Conservation (phyloP, 2,329 filamentous ascomycete genomes). For the Cercospora sp. region DNA sequence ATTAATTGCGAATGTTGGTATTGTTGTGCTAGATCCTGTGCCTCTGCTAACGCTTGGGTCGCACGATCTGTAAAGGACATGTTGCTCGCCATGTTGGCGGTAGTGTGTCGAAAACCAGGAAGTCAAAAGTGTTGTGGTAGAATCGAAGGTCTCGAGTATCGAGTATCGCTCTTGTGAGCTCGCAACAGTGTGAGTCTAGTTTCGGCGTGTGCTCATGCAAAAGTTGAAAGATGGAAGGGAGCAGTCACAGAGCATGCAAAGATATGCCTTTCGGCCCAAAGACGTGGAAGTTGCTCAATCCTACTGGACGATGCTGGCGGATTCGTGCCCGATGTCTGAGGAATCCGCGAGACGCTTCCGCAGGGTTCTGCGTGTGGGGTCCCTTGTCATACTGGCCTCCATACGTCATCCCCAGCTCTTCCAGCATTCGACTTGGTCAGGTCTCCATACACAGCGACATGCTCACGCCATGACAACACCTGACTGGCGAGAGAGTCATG, state of each 20-base stretch:
- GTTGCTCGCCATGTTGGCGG: conserved; percentile 64
- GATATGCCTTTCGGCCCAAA: conserved; percentile 15
- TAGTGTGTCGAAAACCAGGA: conserved; percentile 11
- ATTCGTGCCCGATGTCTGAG: conserved; percentile 2
- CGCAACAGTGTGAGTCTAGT: conserved; percentile 10
- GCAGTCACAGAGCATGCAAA: conserved; percentile 4
- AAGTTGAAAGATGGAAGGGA: neutral
- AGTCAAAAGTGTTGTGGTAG: conserved; percentile 10
- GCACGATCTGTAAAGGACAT: conserved; percentile 95
- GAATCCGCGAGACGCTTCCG: neutral
- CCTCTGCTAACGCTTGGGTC: conserved; percentile 84
- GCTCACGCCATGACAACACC: neutral
- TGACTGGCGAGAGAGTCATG: too few relatives aligned
- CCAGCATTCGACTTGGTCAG: too few relatives aligned
- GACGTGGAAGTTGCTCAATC: conserved; percentile 14
- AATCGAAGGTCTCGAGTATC: conserved; percentile 12
- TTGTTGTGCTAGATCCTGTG: conserved; percentile 82
- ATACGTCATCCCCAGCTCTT: too few relatives aligned
- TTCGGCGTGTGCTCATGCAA: neutral
- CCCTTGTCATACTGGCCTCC: too few relatives aligned
- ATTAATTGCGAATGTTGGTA: conserved; percentile 89
- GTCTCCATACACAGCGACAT: neutral
- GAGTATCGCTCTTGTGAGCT: conserved; percentile 14
- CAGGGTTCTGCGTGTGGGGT: too few relatives aligned
- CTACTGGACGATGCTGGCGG: conserved; percentile 12